Evolutionary conservation across 2,329 filamentous ascomycete species (phyloP).

Genomic region (Botrytis medusae): DNA sequence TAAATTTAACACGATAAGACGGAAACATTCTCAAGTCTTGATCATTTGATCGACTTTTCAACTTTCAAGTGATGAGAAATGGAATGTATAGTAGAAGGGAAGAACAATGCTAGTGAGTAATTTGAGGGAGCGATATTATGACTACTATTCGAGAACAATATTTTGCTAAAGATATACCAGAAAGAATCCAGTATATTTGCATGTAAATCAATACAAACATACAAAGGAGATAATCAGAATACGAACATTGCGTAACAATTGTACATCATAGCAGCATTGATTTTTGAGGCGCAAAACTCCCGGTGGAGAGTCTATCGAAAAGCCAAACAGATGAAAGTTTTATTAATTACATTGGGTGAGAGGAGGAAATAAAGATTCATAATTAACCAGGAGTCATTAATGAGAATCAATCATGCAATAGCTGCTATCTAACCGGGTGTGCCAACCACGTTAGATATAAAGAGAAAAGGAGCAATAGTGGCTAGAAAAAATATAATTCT

Average conservation of each 20-base stretch:
- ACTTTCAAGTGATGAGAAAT: not conserved
- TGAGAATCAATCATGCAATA: not conserved
- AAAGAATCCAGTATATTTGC: too few species aligned
- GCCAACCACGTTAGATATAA: too few species aligned
- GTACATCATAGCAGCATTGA: not conserved
- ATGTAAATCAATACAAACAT: too few species aligned
- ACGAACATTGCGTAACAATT: not conserved
- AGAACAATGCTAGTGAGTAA: not conserved
- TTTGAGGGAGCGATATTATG: not conserved
- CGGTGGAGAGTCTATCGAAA: not conserved
- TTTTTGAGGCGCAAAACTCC: not conserved
- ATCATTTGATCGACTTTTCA: not conserved
- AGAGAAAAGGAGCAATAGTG: not conserved
- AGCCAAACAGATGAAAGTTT: not conserved
- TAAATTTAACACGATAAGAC: not conserved
- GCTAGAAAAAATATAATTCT: too few species aligned
- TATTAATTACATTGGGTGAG: not conserved
- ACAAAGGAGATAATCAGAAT: not conserved
- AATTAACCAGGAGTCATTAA: not conserved
- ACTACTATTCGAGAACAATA: fast-evolving
- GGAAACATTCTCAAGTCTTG: not conserved
- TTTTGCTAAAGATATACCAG: fast-evolving
- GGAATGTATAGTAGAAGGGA: not conserved
- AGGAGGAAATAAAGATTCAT: too few species aligned
- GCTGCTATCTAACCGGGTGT: not conserved